A percentile compares a stretch with the other conserved stretches of the same genome.
Evolutionary conservation across 192 early-diverging fungal species (phyloP).

Genomic region (Rhizophagus clarus): DNA sequence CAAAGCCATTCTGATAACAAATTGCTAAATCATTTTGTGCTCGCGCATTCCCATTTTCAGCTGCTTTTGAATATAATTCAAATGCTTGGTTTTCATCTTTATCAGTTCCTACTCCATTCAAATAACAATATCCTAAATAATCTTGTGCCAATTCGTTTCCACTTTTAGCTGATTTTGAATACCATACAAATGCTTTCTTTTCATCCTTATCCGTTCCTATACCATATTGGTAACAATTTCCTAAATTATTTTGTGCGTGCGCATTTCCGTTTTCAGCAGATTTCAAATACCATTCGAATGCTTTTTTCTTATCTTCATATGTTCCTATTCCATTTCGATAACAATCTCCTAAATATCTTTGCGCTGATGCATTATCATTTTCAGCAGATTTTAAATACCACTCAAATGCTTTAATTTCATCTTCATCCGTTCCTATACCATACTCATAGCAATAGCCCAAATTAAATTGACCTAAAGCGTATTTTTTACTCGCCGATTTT

Average conservation of each 20-base stretch:
- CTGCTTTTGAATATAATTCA: constrained; percentile 66
- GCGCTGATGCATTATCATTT: constrained; percentile 55
- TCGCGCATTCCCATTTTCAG: constrained; percentile 69
- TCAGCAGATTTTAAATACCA: constrained; percentile 35
- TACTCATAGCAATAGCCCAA: constrained; percentile 60
- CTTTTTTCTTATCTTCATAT: constrained; percentile 56
- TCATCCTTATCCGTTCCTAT: too few species aligned
- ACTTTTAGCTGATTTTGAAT: constrained; percentile 42
- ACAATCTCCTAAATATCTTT: constrained; percentile 58
- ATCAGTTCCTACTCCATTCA: too few species aligned
- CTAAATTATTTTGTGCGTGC: too few species aligned
- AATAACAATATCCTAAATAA: constrained; percentile 29
- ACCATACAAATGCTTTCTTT: too few species aligned
- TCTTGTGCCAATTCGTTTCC: constrained; percentile 7
- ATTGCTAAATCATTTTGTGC: constrained; percentile 81
- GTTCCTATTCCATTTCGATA: constrained; percentile 62
- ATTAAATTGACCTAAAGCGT: constrained; percentile 48
- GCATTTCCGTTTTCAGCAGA: too few species aligned
- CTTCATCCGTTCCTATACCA: constrained; percentile 67
- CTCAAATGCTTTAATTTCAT: constrained; percentile 17
- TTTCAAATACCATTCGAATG: too few species aligned
- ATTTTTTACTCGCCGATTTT: constrained; percentile 60
- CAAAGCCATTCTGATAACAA: constrained; percentile 80
- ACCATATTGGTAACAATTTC: too few species aligned
- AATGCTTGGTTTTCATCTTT: constrained; percentile 49